Evolutionary conservation across 495 filamentous ascomycete species (phyloP), one percentile per base, ranked within the genome.

Genomic region (Halenospora varia): DNA sequence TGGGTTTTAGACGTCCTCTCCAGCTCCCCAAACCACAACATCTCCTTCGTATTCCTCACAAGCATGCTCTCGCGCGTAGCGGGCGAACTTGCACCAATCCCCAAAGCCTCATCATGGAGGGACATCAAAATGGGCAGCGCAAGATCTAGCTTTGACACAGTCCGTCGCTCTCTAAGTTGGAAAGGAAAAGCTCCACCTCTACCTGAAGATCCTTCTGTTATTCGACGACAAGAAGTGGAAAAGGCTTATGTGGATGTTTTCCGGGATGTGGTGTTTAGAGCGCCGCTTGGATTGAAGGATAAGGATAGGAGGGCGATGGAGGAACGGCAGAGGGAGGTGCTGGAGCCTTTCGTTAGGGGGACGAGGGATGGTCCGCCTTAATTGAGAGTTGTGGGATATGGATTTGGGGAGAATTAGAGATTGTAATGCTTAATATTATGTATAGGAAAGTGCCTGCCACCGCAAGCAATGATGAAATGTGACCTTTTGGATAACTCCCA

Each of bases 11-110:
- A 96, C 55, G 81, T 82, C 53, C 77, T 96, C 4, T 79, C 86
- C 0, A 73, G 80, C 10, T 79, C 81, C 0, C 90, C 92, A 0
- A 82, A 84, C 25, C 87, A 93, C 66, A 92, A 88, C 65, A 88
- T 92, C 57, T 89, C 87, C 0, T 94, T 96, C 66, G 86, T 92
- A 9, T 92, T 96, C 57, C 70, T 96, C 29, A 91, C 84, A 2
- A 84, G 88, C 44, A 90, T 92, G 80, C 79, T 96, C 11, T 67
- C 70, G 8, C 68, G 70, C 15, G 69, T 78, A 19, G 72, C 70
- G 8, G 62, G 65, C 10, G 79, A 83, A 56, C 64, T 85, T 13
- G 70, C 73, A 0, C 71, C 78, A 0, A 55, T 80, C 0, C 72
- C 61, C 25, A 62, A 66, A 42, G 42, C 69, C 48, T 60, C 56